Evolutionary conservation across 2,329 filamentous ascomycete species (phyloP).

Genomic region (Teratosphaeria gauchensis): DNA sequence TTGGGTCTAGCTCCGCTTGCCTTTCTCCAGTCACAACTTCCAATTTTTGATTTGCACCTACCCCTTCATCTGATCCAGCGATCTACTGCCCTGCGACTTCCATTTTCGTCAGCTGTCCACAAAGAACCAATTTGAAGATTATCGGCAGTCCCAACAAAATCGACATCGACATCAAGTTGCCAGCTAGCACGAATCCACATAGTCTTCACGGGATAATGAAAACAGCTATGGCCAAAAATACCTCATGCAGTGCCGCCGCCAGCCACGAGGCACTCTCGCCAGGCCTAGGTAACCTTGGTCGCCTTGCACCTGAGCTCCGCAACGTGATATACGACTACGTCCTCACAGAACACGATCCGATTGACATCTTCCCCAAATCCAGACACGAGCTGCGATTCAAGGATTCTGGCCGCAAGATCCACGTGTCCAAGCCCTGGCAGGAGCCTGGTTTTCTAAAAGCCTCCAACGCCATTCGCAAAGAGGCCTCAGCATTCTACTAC

Average conservation of each 20-base stretch:
- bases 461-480: neutral
- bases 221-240: neutral
- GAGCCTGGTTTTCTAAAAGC: neutral
- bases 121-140: neutral
- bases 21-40: neutral
- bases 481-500: conserved; percentile 3
- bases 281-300: conserved; percentile 5
- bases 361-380: neutral
- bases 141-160: neutral
- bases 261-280: neutral
- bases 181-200: no score
- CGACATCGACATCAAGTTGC: neutral
- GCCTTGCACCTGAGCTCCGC: conserved; percentile 11
- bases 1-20: neutral
- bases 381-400: neutral
- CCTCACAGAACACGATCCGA: conserved; percentile 1
- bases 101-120: neutral
- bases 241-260: neutral
- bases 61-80: neutral
- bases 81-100: neutral
- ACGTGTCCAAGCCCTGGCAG: neutral
- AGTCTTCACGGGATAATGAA: neutral
- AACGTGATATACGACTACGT: conserved; percentile 18
- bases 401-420: neutral
- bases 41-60: neutral